Evolutionary conservation across 2,329 filamentous ascomycete species (phyloP).

Genomic region (Emergomyces africanus): DNA sequence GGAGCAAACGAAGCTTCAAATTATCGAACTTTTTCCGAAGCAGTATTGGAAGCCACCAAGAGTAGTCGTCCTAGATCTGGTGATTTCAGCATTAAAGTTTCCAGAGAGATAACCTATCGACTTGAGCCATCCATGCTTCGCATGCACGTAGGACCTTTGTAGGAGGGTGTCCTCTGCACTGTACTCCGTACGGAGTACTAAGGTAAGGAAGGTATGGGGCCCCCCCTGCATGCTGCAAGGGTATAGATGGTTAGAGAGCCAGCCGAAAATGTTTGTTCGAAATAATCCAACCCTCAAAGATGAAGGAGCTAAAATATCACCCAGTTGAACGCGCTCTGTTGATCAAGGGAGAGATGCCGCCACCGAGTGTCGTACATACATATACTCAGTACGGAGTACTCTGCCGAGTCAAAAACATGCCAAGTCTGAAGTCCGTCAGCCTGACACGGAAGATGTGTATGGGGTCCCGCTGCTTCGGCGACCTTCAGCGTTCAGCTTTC

Average conservation of each 20-base stretch:
- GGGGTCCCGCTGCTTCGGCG: not conserved
- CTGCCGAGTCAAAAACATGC: not conserved
- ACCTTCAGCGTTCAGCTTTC: not conserved
- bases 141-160: not conserved
- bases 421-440: not conserved
- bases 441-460: not conserved
- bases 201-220: no score
- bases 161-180: no score
- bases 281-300: not conserved
- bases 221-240: not conserved
- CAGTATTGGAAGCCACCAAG: not conserved
- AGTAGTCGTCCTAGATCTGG: not conserved
- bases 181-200: no score
- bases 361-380: no score
- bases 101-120: not conserved
- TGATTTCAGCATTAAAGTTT: not conserved
- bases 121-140: no score
- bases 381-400: no score
- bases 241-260: not conserved
- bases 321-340: not conserved
- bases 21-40: not conserved
- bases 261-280: not conserved
- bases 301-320: not conserved
- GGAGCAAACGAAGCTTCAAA: no score
- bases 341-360: not conserved